Base-by-base conservation (phyloP, 139 green algal genomes). In the Chlamydomonas sphaeroides region DNA sequence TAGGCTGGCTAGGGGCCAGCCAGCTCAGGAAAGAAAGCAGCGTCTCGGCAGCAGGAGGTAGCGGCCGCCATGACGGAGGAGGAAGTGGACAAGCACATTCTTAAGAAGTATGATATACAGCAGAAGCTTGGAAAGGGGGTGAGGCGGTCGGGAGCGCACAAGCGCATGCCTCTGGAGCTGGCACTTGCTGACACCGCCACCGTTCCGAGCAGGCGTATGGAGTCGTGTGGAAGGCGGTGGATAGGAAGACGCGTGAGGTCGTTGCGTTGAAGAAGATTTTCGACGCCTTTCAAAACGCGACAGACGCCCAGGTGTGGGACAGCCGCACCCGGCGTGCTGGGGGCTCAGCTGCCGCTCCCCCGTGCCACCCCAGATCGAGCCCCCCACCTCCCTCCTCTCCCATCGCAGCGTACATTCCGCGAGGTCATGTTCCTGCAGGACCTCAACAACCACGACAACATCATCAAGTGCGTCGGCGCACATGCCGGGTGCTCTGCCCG, bases 351-450 rank as follows among this genome's bases (percentile, higher is more conserved):
- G 45, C 11, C 45, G 11, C 10, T 53, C 45, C 45, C 11, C 45
- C 11, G 45, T 53, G 45, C 45, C 14, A n/a, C n/a, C n/a, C n/a
- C n/a, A n/a, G n/a, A n/a, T n/a, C n/a, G n/a, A n/a, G 45, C 45
- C 14, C 11, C 10, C 45, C 45, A 53, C 45, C 45, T 14, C 11
- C 11, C 45, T 14, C 45, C 11, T 53, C 11, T 14, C 45, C 45
- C 45, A 53, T 65, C 66, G 63, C 94, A 99, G 95, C 86, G 96
- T n/a, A 99, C 96, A 0, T 99, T 98, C 80, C 90, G 96, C 3
- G 96, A 99, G 87, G 98, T 99, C 68, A 99, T 98, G 96, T 99
- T 99, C 84, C 89, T 99, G 49, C 96, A 99, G 71, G 95, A 98
- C 84, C 83, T 99, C 17, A 96, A 93, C 84, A 95, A 94, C 79